phyloP scores from a whole-genome alignment of 352 stramenopile genomes.

The Pythium folliculosum region DNA sequence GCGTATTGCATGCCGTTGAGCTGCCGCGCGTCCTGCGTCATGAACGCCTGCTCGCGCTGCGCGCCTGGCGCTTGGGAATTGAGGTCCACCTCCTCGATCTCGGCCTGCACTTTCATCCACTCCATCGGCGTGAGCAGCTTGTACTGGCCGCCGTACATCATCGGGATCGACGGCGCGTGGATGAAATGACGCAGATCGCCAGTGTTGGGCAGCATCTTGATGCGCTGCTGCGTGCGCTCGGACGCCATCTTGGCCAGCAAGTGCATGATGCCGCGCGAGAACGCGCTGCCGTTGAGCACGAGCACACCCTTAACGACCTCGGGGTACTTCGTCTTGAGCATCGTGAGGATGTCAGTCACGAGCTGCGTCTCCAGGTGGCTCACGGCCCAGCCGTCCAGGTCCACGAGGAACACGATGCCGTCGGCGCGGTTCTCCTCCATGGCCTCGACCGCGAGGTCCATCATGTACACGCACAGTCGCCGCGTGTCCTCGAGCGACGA shows the following conservation, averaged over 20 bases:
- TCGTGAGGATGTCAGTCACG: constrained; percentile 59
- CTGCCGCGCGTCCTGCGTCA: constrained; percentile 53
- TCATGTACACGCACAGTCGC: constrained; percentile 70
- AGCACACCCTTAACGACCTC: constrained; percentile 63
- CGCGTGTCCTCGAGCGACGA: constrained; percentile 71
- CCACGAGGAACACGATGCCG: constrained; percentile 71
- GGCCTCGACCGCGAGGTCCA: constrained; percentile 69
- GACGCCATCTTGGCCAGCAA: constrained; percentile 53
- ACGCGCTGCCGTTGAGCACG: constrained; percentile 62
- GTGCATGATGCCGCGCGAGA: constrained; percentile 56
- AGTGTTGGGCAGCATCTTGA: constrained; percentile 47
- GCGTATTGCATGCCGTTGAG: constrained; percentile 87
- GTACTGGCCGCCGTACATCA: constrained; percentile 67
- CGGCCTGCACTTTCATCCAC: constrained; percentile 73
- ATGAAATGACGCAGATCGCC: constrained; percentile 58
- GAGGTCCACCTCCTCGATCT: constrained; percentile 72
- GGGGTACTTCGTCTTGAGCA: constrained; percentile 66
- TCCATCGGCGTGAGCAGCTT: constrained; percentile 45
- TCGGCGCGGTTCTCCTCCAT: constrained; percentile 69
- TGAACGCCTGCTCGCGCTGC: constrained; percentile 41
- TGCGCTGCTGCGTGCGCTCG: constrained; percentile 45
- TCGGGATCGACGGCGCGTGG: constrained; percentile 44
- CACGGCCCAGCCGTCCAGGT: constrained; percentile 52
- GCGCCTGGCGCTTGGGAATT: constrained; percentile 33
- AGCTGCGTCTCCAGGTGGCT: constrained; percentile 62